phyloP scores from a whole-genome alignment of 2,329 filamentous ascomycete species.

The Colletotrichum shisoi region DNA sequence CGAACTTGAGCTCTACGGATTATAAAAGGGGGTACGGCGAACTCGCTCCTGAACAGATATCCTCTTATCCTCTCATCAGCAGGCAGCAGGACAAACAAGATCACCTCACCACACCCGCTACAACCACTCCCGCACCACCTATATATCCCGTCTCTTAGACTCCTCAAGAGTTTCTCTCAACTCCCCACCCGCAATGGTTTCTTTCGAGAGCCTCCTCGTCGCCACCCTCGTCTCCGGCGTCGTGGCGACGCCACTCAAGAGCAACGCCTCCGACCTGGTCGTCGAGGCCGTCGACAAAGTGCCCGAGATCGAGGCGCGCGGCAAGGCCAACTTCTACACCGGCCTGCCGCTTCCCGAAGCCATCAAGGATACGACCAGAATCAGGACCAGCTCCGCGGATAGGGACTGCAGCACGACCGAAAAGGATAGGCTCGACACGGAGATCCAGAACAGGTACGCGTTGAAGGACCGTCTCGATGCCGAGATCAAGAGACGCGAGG shows the following conservation, averaged over 20 bases:
- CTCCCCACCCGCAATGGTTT: conserved; percentile 13
- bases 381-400: too few species aligned
- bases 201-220: conserved; percentile 24
- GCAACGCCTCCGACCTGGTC: background rate
- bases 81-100: background rate
- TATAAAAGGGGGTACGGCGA: conserved; percentile 12
- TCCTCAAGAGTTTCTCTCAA: background rate
- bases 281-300: background rate
- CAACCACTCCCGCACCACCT: background rate
- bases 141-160: background rate
- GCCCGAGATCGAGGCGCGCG: conserved; percentile 2
- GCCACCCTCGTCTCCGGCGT: conserved; percentile 15
- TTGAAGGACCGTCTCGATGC: conserved; percentile 43
- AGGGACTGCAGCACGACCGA: background rate
- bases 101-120: background rate
- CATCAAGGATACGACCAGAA: background rate
- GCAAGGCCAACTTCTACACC: background rate
- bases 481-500: conserved; percentile 27
- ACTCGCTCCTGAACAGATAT: background rate
- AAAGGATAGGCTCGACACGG: conserved; percentile 39
- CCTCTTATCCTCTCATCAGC: background rate
- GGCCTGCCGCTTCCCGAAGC: background rate
- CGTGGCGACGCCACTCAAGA: conserved; percentile 8
- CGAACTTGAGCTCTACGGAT: background rate
- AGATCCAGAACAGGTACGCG: conserved; percentile 44